phyloP scores from a whole-genome alignment of 164 flowering plant genomes.

The Cinnamomum micranthum region DNA sequence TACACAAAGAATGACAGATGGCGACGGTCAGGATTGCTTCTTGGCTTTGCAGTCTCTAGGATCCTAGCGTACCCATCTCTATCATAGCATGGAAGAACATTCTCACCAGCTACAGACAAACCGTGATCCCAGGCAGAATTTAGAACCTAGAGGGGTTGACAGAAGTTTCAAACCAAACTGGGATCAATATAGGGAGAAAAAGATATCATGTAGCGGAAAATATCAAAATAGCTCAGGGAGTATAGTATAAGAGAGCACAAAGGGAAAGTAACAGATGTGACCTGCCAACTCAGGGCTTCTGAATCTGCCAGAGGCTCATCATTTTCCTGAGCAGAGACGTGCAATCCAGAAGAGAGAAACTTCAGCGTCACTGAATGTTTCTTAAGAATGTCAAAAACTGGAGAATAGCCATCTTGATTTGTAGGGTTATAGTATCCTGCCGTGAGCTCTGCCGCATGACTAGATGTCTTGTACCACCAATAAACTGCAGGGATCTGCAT shows the following conservation, averaged over 20 bases:
- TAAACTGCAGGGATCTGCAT: conserved; percentile 78
- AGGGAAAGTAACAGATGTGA: conserved; percentile 13
- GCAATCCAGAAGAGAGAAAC: conserved; percentile 46
- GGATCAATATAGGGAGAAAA: neutral
- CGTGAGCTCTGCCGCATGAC: conserved; percentile 94
- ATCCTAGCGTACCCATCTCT: conserved; percentile 52
- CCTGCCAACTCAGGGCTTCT: conserved; percentile 85
- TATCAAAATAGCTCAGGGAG: neutral
- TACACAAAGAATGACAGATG: conserved; percentile 56
- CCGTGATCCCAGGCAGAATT: conserved; percentile 79
- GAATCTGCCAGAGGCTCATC: conserved; percentile 62
- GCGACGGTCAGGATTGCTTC: conserved; percentile 64
- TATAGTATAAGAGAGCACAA: neutral
- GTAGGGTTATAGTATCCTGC: conserved; percentile 82
- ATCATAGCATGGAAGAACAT: conserved; percentile 50
- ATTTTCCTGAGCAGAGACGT: conserved; percentile 29
- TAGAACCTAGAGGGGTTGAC: conserved; percentile 39
- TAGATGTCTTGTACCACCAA: conserved; percentile 91
- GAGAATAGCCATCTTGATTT: conserved; percentile 79
- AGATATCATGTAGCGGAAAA: neutral
- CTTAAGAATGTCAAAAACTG: conserved; percentile 55
- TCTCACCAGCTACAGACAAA: conserved; percentile 58
- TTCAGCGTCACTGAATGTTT: conserved; percentile 56
- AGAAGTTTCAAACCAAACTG: neutral
- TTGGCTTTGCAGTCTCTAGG: conserved; percentile 65